Percentiles rank a stretch among this genome's conserved stretches.
Conservation (phyloP, 2,329 filamentous ascomycete species). For the Nigrospora sphaerica region DNA sequence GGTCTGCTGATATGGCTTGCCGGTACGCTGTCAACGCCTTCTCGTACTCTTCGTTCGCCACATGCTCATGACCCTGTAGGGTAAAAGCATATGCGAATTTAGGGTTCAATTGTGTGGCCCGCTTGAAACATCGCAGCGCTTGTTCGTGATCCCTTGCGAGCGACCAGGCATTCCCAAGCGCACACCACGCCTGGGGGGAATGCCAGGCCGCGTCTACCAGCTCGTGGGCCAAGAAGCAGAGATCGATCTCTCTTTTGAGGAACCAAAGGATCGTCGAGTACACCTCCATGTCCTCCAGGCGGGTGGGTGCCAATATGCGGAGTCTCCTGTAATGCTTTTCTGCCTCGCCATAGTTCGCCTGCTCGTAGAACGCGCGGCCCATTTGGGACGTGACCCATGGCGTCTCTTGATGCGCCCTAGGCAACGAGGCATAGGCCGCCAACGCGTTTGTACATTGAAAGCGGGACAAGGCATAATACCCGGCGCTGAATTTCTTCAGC, state of each 20-base stretch:
- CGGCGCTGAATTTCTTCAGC: slow-evolving; percentile 73
- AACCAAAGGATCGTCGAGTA: slow-evolving; percentile 99
- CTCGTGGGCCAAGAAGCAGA: slow-evolving; percentile 88
- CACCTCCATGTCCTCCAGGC: slow-evolving; percentile 92
- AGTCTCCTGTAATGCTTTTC: slow-evolving; percentile 81
- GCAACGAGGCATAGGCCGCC: slow-evolving; percentile 63
- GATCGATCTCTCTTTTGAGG: slow-evolving; percentile 81
- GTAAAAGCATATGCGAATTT: slow-evolving; percentile 95
- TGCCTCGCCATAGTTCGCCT: slow-evolving; percentile 76
- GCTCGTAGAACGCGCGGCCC: slow-evolving; percentile 86
- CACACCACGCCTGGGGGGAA: slow-evolving; percentile 93
- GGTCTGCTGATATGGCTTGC: slow-evolving; percentile 76
- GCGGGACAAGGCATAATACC: slow-evolving; percentile 69
- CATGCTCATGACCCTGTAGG: slow-evolving; percentile 90
- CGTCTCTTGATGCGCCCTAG: slow-evolving; percentile 73
- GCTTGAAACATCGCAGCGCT: slow-evolving; percentile 87
- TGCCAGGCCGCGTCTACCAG: slow-evolving; percentile 80
- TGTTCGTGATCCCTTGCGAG: slow-evolving; percentile 89
- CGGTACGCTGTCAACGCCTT: slow-evolving; percentile 87
- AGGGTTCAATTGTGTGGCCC: slow-evolving; percentile 83
- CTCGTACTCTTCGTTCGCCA: slow-evolving; percentile 94
- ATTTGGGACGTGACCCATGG: slow-evolving; percentile 91
- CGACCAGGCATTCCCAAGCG: slow-evolving; percentile 90
- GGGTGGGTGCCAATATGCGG: slow-evolving; percentile 70
- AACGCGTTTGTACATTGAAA: slow-evolving; percentile 76